Percentiles rank a stretch among this genome's conserved stretches.
Conservation (phyloP, 495 filamentous ascomycete genomes). For the Neurospora tetrasperma region DNA sequence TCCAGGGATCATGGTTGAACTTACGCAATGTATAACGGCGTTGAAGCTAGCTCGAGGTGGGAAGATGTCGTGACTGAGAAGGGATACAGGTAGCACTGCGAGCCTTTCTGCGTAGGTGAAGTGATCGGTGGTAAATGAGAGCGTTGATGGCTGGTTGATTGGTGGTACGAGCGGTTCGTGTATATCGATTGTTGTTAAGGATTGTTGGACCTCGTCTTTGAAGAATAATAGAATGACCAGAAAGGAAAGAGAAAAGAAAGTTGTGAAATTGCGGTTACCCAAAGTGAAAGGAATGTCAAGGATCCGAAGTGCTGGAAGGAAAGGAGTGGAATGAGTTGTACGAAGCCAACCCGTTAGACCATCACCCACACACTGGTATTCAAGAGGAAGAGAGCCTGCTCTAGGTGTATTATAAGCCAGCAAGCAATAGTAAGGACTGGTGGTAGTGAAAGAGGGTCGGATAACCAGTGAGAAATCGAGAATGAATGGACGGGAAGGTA, state of each 20-base stretch:
- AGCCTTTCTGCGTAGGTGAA: conserved; percentile 1
- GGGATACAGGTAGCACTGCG: conserved; percentile 1
- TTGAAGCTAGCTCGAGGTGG: neutral
- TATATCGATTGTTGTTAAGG: neutral
- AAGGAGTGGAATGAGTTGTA: conserved; percentile 38
- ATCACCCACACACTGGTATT: conserved; percentile 31
- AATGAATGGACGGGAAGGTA: conserved; percentile 27
- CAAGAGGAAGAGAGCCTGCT: conserved; percentile 39
- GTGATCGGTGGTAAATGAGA: conserved; percentile 3
- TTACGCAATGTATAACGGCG: neutral
- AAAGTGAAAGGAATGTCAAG: conserved; percentile 13
- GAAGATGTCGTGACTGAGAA: conserved; percentile 2
- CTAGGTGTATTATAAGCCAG: conserved; percentile 43
- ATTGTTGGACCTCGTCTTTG: neutral
- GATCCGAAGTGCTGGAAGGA: conserved; percentile 12
- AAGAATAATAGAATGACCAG: neutral
- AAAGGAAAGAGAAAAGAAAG: neutral
- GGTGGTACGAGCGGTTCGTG: neutral
- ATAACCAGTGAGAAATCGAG: conserved; percentile 25
- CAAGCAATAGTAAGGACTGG: conserved; percentile 41
- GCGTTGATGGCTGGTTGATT: conserved; percentile 9
- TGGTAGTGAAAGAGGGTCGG: conserved; percentile 23
- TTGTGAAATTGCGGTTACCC: neutral
- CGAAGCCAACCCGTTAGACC: conserved; percentile 32
- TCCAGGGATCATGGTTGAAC: neutral